A percentile compares a stretch with the other conserved stretches of the same genome.
Conservation (phyloP, 306 rosid species). For the Cucurbita ficifolia region DNA sequence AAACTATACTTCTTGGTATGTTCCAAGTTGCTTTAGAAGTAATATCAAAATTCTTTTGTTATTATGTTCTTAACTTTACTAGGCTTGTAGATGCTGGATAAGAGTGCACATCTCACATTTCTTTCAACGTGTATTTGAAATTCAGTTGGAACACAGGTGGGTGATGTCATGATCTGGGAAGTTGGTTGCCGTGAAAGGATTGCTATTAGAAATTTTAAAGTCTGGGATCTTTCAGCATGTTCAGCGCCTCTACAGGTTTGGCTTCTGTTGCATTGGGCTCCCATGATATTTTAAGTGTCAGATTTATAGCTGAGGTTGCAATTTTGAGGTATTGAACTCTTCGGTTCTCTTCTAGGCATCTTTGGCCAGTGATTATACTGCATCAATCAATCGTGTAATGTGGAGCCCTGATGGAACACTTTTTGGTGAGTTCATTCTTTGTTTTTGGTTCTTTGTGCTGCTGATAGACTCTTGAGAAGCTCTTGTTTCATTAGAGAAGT, state of each 20-base stretch:
- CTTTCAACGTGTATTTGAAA: constrained; percentile 5
- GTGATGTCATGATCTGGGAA: constrained; percentile 86
- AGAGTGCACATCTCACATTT: background rate
- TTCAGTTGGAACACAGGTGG: constrained; percentile 88
- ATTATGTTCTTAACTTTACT: background rate
- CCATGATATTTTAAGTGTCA: background rate
- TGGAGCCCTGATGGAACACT: constrained; percentile 96
- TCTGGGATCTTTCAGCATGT: constrained; percentile 59
- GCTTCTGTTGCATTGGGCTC: constrained; percentile 2
- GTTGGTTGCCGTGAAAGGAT: constrained; percentile 65
- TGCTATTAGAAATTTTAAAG: constrained; percentile 65
- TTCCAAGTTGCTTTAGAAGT: background rate
- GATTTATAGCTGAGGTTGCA: constrained; percentile 1
- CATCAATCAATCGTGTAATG: constrained; percentile 80
- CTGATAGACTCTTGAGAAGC: background rate
- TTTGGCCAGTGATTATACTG: constrained; percentile 54
- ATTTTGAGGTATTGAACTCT: background rate
- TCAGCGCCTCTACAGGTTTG: constrained; percentile 73
- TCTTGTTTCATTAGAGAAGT: background rate
- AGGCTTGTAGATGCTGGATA: background rate
- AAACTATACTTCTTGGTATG: constrained; percentile 84
- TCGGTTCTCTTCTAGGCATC: constrained; percentile 46
- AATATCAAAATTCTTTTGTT: background rate
- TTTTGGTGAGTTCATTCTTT: constrained; percentile 45
- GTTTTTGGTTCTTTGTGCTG: background rate